Base-by-base conservation (phyloP, 345 rosid species). In the Reutealis trisperma region DNA sequence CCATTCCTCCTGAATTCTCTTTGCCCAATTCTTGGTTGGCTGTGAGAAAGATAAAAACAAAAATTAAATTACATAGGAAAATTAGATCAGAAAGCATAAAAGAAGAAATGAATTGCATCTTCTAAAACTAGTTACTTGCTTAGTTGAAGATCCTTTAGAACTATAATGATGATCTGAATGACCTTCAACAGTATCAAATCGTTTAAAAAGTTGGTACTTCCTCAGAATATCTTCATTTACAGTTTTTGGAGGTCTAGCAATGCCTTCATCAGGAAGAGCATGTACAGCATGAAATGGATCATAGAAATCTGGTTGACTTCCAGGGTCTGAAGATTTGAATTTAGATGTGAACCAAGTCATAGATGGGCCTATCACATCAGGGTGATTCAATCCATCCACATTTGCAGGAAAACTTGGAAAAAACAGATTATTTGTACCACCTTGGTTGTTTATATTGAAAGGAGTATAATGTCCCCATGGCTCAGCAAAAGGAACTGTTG, bases 1-100 rank as follows among this genome's bases (percentile, higher is more conserved):
- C 99, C 99, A 95, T 82, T 95, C 99, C 8, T 92, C 96, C 83
- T 88, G 94, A 77, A 93, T 91, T 83, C 83, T 92, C 83, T 85
- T 92, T 13, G 83, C 86, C 98, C 96, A 95, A 4, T 70, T 84
- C 74, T 89, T 90, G 2, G 90, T 59, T 44, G 88, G 89, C 99
- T 91, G 83, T 34, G 37, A 73, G 22, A 52, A 79, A 69, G 59
- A 85, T 6, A 52, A 32, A 32, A 24, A 67, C 13, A 52, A 27
- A 16, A 55, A 18, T 57, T 41, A 42, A 6, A 12, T 57, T 51
- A 19, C 60, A 18, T 22, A 10, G 4, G 19, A 44, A 25, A 13
- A 57, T 8, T 55, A 62, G 24, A 73, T 73, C 30, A 58, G 25
- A 62, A 16, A 6, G 64, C 62, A 58, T 71, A 18, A 67, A 22